Evolutionary conservation across 306 rosid genomes (phyloP).

Genomic region (Cucumis sativus): DNA sequence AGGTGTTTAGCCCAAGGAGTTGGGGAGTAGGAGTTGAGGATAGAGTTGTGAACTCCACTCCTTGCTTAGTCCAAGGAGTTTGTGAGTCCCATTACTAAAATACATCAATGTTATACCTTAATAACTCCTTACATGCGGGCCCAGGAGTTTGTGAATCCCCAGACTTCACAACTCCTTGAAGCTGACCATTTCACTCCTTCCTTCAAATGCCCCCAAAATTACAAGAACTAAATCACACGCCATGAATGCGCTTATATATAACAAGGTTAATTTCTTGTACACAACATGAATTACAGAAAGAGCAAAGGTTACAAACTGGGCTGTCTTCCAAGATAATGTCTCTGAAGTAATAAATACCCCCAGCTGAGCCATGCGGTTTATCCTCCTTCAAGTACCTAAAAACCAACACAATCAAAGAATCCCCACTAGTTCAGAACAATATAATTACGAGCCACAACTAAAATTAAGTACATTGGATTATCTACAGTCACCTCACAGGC

Average conservation of each 20-base stretch:
- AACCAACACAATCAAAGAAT: slow-evolving; percentile 5
- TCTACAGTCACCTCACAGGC: slow-evolving; percentile 63
- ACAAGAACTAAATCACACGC: neutral
- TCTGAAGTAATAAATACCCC: slow-evolving; percentile 70
- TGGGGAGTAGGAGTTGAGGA: too few relatives aligned
- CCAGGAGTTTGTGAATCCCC: too few relatives aligned
- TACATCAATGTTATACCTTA: too few relatives aligned
- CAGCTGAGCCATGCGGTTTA: slow-evolving; percentile 94
- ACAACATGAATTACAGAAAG: neutral
- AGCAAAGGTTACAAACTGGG: slow-evolving; percentile 44
- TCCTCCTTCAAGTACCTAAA: slow-evolving; percentile 91
- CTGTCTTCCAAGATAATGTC: slow-evolving; percentile 83
- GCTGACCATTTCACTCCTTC: too few relatives aligned
- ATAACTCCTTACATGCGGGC: too few relatives aligned
- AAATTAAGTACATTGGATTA: neutral
- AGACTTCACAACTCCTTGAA: too few relatives aligned
- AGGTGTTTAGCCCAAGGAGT: too few relatives aligned
- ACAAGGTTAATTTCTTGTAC: neutral
- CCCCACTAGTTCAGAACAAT: neutral
- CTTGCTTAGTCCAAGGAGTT: too few relatives aligned
- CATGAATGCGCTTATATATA: neutral
- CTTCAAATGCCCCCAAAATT: neutral
- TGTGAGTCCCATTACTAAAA: too few relatives aligned
- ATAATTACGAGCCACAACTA: neutral
- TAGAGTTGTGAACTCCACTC: too few relatives aligned